Evolutionary conservation across 75 land plant species (phyloP).

Genomic region (Sequoia sempervirens): DNA sequence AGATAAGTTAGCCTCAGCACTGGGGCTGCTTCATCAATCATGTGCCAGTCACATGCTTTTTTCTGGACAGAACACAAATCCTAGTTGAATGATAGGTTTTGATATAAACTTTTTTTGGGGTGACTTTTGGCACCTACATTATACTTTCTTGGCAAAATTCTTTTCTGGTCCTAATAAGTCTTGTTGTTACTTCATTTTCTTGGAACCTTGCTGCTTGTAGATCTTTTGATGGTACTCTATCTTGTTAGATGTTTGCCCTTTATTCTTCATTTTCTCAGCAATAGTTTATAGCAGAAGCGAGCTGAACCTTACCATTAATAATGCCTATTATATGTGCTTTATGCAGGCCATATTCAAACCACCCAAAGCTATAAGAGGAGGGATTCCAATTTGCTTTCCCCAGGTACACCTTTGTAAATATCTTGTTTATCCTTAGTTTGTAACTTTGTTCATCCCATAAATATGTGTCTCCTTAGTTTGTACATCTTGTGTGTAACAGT

Average conservation of each 20-base stretch:
- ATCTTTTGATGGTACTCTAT: not conserved
- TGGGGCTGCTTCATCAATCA: not conserved
- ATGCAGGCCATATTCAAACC: slow-evolving; percentile 71
- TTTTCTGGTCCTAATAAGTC: not conserved
- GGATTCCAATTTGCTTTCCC: slow-evolving; percentile 85
- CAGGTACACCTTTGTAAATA: slow-evolving; percentile 36
- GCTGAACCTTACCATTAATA: not conserved
- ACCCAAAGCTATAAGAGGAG: slow-evolving; percentile 77
- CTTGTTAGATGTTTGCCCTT: not conserved
- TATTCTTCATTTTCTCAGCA: not conserved
- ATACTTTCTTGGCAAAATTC: not conserved
- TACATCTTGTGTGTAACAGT: slow-evolving; percentile 38
- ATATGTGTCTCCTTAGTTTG: not conserved
- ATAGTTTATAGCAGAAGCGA: not conserved
- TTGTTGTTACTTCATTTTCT: not conserved
- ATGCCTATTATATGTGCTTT: slow-evolving; percentile 8
- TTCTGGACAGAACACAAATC: not conserved
- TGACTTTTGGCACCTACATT: not conserved
- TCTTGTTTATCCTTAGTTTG: not conserved
- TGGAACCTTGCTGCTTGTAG: not conserved
- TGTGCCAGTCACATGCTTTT: not conserved
- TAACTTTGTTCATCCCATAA: not conserved
- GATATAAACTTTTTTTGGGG: not conserved
- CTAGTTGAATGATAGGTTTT: not conserved
- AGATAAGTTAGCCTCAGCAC: not conserved